Conservation (phyloP, 1,284 basidiomycete genomes). For the Sporisorium sorghi region DNA sequence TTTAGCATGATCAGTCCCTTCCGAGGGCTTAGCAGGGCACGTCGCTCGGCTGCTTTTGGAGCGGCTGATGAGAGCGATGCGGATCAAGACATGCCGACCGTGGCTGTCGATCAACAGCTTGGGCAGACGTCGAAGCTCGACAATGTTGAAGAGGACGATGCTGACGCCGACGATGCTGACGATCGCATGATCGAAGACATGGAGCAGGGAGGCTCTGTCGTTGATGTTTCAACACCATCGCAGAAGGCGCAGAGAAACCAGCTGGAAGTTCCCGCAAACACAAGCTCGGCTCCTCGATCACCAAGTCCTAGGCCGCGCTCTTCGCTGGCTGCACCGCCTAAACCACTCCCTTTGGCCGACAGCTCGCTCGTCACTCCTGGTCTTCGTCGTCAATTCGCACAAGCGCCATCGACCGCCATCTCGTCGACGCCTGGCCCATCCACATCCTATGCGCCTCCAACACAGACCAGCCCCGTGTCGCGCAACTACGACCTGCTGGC, state of each 20-base stretch:
- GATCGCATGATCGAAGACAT: constrained; percentile 47
- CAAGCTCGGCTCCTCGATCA: constrained; percentile 10
- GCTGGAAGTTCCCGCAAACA: constrained; percentile 6
- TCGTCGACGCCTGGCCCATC: constrained; percentile 22
- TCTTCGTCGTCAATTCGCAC: constrained; percentile 30
- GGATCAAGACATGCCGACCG: constrained; percentile 10
- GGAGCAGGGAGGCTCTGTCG: constrained; percentile 17
- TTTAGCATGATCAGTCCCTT: constrained; percentile 54
- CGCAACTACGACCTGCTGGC: constrained; percentile 59
- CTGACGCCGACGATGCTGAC: constrained; percentile 15
- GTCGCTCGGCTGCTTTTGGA: constrained; percentile 50
- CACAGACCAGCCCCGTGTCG: constrained; percentile 49
- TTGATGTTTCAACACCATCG: background rate
- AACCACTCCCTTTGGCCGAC: constrained; percentile 34
- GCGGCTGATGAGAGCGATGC: constrained; percentile 18
- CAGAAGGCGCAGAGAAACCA: background rate
- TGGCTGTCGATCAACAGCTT: background rate
- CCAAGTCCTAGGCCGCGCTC: constrained; percentile 18
- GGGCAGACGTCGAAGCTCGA: constrained; percentile 4
- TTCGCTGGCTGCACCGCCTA: constrained; percentile 18
- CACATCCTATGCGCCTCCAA: constrained; percentile 18
- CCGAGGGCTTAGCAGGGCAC: constrained; percentile 31
- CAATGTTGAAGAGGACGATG: constrained; percentile 13
- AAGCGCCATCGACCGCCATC: background rate
- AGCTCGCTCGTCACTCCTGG: constrained; percentile 42